A percentile compares a stretch with the other conserved stretches of the same genome.
phyloP scores from a whole-genome alignment of 768 basidiomycete species.

The Lactarius vividus region DNA sequence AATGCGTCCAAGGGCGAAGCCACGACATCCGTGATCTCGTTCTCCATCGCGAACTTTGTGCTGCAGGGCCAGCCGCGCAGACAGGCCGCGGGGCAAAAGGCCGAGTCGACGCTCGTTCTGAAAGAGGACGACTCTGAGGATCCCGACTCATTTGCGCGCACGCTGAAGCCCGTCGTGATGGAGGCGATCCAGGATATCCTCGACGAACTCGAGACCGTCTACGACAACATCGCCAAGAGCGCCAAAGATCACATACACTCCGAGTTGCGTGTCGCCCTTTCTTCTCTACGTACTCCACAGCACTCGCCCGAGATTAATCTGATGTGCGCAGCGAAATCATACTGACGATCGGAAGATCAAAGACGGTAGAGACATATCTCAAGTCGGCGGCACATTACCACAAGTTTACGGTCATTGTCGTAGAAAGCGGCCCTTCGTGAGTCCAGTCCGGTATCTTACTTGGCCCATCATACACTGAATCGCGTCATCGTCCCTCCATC shows the following conservation, averaged over 20 bases:
- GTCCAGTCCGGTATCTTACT: constrained; percentile 40
- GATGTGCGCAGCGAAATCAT: constrained; percentile 75
- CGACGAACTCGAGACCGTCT: constrained; percentile 93
- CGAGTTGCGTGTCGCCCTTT: constrained; percentile 61
- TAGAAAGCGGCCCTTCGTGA: constrained; percentile 92
- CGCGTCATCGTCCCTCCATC: neutral
- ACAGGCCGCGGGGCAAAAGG: constrained; percentile 43
- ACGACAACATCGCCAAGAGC: constrained; percentile 91
- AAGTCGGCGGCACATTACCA: constrained; percentile 86
- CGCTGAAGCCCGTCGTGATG: constrained; percentile 89
- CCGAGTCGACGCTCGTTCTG: constrained; percentile 54
- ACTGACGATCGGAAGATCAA: constrained; percentile 89
- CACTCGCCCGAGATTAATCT: neutral
- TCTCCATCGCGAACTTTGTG: constrained; percentile 84
- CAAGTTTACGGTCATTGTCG: constrained; percentile 94
- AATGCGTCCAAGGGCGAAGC: constrained; percentile 61
- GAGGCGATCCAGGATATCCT: constrained; percentile 96
- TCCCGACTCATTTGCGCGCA: constrained; percentile 72
- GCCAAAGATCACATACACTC: constrained; percentile 96
- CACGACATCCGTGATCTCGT: constrained; percentile 40
- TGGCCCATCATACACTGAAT: constrained; percentile 8
- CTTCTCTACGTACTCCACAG: neutral
- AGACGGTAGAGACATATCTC: constrained; percentile 90
- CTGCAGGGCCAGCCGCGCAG: constrained; percentile 66
- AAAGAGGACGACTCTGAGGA: constrained; percentile 73